Percentiles rank a stretch among this genome's conserved stretches.
phyloP scores from a whole-genome alignment of 306 rosid species.

The Trifolium repens region DNA sequence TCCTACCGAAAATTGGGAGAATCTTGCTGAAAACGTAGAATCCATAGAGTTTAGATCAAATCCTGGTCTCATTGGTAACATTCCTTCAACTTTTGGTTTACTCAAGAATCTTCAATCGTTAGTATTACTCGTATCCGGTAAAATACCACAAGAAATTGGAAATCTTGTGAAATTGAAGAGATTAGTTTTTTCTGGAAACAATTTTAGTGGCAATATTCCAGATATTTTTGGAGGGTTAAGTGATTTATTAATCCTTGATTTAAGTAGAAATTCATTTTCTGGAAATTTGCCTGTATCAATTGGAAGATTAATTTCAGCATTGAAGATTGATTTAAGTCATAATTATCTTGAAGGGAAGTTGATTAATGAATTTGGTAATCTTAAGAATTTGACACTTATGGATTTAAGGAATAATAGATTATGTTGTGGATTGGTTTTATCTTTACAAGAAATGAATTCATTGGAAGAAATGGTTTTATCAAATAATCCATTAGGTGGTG shows the following conservation, averaged over 20 bases:
- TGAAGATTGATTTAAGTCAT: slow-evolving; percentile 86
- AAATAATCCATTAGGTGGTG: slow-evolving; percentile 83
- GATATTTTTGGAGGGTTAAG: slow-evolving; percentile 52
- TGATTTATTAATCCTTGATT: slow-evolving; percentile 71
- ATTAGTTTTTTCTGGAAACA: slow-evolving; percentile 70
- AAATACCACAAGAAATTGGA: slow-evolving; percentile 64
- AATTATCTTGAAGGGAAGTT: slow-evolving; percentile 65
- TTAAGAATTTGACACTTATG: slow-evolving; percentile 73
- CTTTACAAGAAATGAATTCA: slow-evolving; percentile 64
- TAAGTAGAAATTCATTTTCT: slow-evolving; percentile 72
- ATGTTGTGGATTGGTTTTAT: slow-evolving; percentile 64
- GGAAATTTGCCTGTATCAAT: slow-evolving; percentile 66
- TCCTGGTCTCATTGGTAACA: slow-evolving; percentile 62
- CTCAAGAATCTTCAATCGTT: slow-evolving; percentile 80
- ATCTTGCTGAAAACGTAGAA: slow-evolving; percentile 64
- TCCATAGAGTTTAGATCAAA: slow-evolving; percentile 81
- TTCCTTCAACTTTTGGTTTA: slow-evolving; percentile 61
- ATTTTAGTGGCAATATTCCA: slow-evolving; percentile 63
- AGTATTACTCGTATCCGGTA: slow-evolving; percentile 66
- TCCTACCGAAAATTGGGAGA: slow-evolving; percentile 70
- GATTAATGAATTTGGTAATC: slow-evolving; percentile 47
- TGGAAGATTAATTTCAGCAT: slow-evolving; percentile 62
- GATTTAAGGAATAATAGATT: slow-evolving; percentile 80
- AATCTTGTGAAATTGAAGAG: slow-evolving; percentile 59
- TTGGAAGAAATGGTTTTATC: slow-evolving; percentile 75